Base-by-base conservation (phyloP, 2,329 filamentous ascomycete species). In the Hymenoscyphus scutula region DNA sequence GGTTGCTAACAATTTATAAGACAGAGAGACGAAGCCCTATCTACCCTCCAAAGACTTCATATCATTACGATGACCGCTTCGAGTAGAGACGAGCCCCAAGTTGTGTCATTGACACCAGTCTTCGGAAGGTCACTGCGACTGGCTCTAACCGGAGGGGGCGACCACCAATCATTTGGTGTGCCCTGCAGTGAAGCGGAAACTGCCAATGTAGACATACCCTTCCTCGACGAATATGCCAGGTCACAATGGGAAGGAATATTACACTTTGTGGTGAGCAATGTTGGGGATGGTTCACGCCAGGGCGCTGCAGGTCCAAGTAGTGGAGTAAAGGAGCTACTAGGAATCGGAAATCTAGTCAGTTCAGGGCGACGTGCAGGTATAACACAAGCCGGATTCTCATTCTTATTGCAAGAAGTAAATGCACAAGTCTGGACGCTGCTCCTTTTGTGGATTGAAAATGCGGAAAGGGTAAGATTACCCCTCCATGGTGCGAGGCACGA, bases 361-460 rank as follows among this genome's bases (percentile, higher is more conserved):
- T 77, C 79, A 45, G 77, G 79, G 2, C 74, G 74, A 53, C 71
- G 74, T 54, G 71, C 70, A 17, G 86, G 85, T 60, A 99, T 99
- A 71, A 99, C 95, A 0, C 89, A 97, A 73, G 87, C 91, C 2
- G 95, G 95, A 7, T 99, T 99, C 74, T 93, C 91, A 0, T 99
- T 99, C 72, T 81, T 99, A 62, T 81, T 99, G 8, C 94, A 98
- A 72, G 94, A 97, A 73, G 89, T 94, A 63, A 98, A 97, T 75
- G 92, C 94, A 0, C 95, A 99, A 76, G 92, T 99, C 38, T 99
- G 95, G 95, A 95, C 92, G 29, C 81, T 99, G 55, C 82, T 99
- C 38, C 89, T 99, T 32, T 87, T 97, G 34, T 99, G 97, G 82
- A 87, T 99, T 58, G 91, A 96, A 69, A 90, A 92, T 65, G 89